Evolutionary conservation across 345 rosid species (phyloP), one percentile per base, ranked within the genome.

Genomic region (Eucalyptus pauciflora): DNA sequence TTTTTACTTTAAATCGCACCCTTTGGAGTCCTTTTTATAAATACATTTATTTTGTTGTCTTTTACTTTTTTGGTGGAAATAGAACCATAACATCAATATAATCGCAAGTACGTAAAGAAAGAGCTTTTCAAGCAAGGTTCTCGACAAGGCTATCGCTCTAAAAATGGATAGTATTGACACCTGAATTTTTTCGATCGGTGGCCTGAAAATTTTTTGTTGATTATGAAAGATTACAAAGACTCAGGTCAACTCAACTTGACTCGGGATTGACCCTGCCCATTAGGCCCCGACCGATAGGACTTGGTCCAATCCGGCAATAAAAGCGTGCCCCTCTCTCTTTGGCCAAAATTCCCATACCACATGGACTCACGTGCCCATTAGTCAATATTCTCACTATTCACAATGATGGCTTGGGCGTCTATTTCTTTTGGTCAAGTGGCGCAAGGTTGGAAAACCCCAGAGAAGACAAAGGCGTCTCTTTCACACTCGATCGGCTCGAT

Each of bases 121-220:
- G 56, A 52, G 56, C 24, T 52, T 10, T 18, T 24, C 56, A 52
- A 18, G 10, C 2, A 52, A 52, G 56, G 24, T 18, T 52, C 24
- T 52, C 0, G 10, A 4, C 24, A 18, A 52, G 18, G 24, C 24
- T 52, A 52, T 52, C 2, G 2, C 3, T 7, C 9, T 52, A 7
- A 52, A 52, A 52, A 18, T 52, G 2, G 1, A 52, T 52, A 18
- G 10, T 52, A 52, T 52, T 52, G 10, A 52, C 10, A 18, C 4
- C 0, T 52, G 24, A 52, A 52, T 18, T 52, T 52, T 52, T 52
- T 52, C 0, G 24, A 7, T 0, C 0, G 56, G 4, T 52, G 2
- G 4, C 24, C 1, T 51, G 8, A 51, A 51, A 51, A 0, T 6
- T 6, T 50, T 52, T 52, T 52, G 24, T 52, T 52, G 3, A 9